Base-by-base conservation (phyloP, 352 stramenopile genomes). In the Pythium plurisporium region DNA sequence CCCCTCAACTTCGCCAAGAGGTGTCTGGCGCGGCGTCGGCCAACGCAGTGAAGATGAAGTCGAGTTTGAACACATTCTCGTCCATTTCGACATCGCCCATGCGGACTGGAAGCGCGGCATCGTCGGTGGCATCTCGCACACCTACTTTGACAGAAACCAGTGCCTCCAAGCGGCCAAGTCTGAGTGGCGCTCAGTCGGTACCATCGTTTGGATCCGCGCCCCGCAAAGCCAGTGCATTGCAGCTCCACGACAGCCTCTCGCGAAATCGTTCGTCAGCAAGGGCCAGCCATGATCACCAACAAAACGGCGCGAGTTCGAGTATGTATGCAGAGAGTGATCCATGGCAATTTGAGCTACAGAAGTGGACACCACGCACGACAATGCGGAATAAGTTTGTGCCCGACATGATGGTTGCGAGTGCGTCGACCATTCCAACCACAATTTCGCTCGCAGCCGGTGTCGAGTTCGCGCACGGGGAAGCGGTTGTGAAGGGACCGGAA, bases 381-480 rank as follows among this genome's bases (percentile, higher is more conserved):
- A 30, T 40, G 36, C 36, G 49, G 23, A 56, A 34, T 37, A 22
- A 11, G 1, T 67, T 62, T 30, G 14, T 34, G n/a, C 45, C 59
- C 12, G 59, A 67, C 27, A 59, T 59, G 48, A 55, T 59, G 52
- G 48, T 67, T 6, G 59, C 59, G 6, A 67, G 59, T 33, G 59
- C 52, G 4, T 19, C 45, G 17, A 41, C 44, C 1, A 67, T 67
- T 22, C 59, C 59, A 4, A 50, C 38, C 10, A 23, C 23, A 5
- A 67, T 67, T 26, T n/a, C 51, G n/a, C 25, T 89, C 1, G 58
- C 69, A 0, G 67, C 74, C 1, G 79, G 76, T 0, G 79, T 87
- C 0, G 62, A 64, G 17, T 56, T 86, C 2, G 58, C 59, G 1
- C 67, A 82, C 17, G 79, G 76, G 5, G 79, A 86, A 9, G 51